A percentile compares a stretch with the other conserved stretches of the same genome.
Evolutionary conservation across 78 protist species (phyloP).

Genomic region (Dictyostelium discoideum): DNA sequence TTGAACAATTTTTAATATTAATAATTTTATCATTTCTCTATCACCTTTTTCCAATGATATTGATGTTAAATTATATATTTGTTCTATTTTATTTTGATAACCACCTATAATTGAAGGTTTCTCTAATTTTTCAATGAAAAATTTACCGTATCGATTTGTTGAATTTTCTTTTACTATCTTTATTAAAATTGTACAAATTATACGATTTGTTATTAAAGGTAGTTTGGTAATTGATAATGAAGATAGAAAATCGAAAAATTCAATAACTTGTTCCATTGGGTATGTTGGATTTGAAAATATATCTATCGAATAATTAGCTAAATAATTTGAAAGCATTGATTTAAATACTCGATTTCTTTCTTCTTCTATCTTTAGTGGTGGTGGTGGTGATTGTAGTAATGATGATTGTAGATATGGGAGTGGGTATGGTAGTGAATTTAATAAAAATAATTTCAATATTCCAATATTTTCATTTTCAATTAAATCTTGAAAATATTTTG

Average conservation of each 20-base stretch:
- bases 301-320: not conserved
- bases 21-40: not conserved
- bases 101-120: not conserved
- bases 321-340: not conserved
- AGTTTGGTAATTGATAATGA: not conserved
- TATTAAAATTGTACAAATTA: not conserved
- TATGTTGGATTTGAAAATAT: not conserved
- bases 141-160: not conserved
- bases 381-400: too few species aligned
- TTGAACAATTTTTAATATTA: not conserved
- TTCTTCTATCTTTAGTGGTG: not conserved
- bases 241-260: not conserved
- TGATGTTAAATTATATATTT: not conserved
- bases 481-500: not conserved
- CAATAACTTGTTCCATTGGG: not conserved
- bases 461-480: not conserved
- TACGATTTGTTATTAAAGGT: not conserved
- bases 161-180: not conserved
- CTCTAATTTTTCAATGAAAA: not conserved
- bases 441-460: not conserved
- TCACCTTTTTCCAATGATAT: not conserved
- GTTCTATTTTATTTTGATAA: not conserved
- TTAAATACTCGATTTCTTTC: not conserved
- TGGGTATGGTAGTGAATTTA: too few species aligned
- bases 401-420: too few species aligned